Evolutionary conservation across 495 filamentous ascomycete species (phyloP).

Genomic region (Glutinoglossum americanum): DNA sequence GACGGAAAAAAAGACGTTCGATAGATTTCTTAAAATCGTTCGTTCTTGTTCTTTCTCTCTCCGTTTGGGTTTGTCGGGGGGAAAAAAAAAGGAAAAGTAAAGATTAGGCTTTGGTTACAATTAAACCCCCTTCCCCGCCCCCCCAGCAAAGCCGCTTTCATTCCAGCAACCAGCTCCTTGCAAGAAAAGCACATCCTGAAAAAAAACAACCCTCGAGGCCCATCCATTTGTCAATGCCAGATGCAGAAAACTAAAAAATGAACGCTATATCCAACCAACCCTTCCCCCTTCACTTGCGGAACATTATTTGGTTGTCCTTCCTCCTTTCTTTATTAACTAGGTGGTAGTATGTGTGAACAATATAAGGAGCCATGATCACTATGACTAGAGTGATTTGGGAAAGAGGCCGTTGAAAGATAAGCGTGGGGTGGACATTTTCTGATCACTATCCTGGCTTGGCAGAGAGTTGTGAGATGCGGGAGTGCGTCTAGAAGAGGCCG

Average conservation of each 20-base stretch:
- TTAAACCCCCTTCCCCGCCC: no score
- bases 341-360: background rate
- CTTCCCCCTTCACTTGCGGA: background rate
- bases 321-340: background rate
- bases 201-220: background rate
- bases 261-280: background rate
- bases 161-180: no score
- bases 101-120: no score
- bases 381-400: background rate
- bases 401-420: background rate
- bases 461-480: background rate
- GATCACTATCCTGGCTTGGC: background rate
- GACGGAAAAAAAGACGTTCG: no score
- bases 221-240: background rate
- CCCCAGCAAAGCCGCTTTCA: no score
- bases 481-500: conserved; percentile 23
- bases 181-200: no score
- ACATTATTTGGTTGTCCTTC: background rate
- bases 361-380: background rate
- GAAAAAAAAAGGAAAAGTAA: no score
- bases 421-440: background rate
- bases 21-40: no score
- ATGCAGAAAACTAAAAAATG: background rate
- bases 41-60: no score
- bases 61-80: no score